Conservation (phyloP, 2,329 filamentous ascomycete genomes). For the Fusarium concolor region DNA sequence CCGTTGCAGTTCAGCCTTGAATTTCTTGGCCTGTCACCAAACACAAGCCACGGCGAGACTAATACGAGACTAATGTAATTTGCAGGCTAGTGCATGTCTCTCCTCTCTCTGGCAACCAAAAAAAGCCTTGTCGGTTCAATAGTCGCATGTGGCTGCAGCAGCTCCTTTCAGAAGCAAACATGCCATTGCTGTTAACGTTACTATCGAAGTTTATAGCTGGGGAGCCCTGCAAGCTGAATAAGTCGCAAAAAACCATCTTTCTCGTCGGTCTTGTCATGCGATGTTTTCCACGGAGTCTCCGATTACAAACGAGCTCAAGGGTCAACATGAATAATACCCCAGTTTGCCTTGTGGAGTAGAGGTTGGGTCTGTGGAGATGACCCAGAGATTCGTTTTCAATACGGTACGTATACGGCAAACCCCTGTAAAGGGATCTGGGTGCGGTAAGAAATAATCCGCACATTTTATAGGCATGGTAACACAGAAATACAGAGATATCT, state of each 20-base stretch:
- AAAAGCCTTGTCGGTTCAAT: slow-evolving; percentile 5
- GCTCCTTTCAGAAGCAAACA: background rate
- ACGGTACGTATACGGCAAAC: background rate
- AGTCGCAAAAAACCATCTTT: background rate
- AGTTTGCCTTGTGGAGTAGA: slow-evolving; percentile 4
- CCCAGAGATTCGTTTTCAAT: background rate
- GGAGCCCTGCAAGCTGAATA: background rate
- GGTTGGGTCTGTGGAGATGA: background rate
- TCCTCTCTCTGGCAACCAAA: background rate
- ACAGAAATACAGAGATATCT: no score
- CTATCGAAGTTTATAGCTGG: background rate
- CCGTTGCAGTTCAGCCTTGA: slow-evolving; percentile 18
- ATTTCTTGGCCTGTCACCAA: slow-evolving; percentile 11
- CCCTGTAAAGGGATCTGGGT: background rate
- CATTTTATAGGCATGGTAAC: no score
- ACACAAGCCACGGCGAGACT: slow-evolving; percentile 4
- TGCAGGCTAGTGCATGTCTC: background rate
- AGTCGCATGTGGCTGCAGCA: background rate
- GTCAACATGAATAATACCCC: background rate
- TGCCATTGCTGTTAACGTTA: background rate
- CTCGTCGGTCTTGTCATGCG: background rate
- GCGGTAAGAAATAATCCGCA: no score
- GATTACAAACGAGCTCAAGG: slow-evolving; percentile 4
- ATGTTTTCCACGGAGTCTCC: slow-evolving; percentile 3
- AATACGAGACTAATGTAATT: slow-evolving; percentile 13